phyloP scores from a whole-genome alignment of 768 basidiomycete species.

The Basidioascus undulatus region DNA sequence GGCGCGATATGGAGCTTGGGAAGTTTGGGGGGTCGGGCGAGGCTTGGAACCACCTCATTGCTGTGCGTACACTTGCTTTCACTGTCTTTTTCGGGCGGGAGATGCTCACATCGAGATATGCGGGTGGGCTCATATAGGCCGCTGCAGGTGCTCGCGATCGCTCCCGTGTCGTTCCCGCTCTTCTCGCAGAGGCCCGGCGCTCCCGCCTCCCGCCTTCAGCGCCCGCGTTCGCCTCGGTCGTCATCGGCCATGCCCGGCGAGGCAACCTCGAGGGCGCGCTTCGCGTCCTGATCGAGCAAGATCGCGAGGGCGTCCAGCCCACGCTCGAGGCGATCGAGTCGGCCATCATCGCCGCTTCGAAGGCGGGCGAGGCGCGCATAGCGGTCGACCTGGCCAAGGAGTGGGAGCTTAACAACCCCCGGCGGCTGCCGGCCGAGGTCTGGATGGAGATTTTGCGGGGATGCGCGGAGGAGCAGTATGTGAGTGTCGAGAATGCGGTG shows the following conservation, averaged over 20 bases:
- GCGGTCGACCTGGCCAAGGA: constrained; percentile 43
- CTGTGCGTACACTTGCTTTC: constrained; percentile 22
- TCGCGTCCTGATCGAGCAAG: constrained; percentile 36
- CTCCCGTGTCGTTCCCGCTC: constrained; percentile 29
- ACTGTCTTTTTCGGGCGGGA: background rate
- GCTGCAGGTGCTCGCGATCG: constrained; percentile 16
- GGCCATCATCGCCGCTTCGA: constrained; percentile 31
- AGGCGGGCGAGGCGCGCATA: constrained; percentile 32
- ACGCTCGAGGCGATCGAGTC: constrained; percentile 27
- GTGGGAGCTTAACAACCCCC: constrained; percentile 32
- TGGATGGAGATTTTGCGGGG: constrained; percentile 47
- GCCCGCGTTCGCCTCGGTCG: constrained; percentile 30
- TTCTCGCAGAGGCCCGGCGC: constrained; percentile 24
- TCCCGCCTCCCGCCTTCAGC: constrained; percentile 14
- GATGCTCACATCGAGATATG: constrained; percentile 18
- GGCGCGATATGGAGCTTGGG: constrained; percentile 39
- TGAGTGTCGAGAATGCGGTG: constrained; percentile 21
- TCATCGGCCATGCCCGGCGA: constrained; percentile 24
- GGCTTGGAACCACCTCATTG: constrained; percentile 35
- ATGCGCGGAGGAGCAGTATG: constrained; percentile 41
- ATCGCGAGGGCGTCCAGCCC: constrained; percentile 26
- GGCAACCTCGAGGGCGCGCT: constrained; percentile 43
- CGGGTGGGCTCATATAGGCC: constrained; percentile 12
- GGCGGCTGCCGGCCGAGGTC: constrained; percentile 27
- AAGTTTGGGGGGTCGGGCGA: constrained; percentile 28